A percentile compares a stretch with the other conserved stretches of the same genome.
These are phyloP conservation scores for Ajuga chamaepitys DNA, from an alignment of 257 asterid genomes.

Conservation along the genomic window DNA sequence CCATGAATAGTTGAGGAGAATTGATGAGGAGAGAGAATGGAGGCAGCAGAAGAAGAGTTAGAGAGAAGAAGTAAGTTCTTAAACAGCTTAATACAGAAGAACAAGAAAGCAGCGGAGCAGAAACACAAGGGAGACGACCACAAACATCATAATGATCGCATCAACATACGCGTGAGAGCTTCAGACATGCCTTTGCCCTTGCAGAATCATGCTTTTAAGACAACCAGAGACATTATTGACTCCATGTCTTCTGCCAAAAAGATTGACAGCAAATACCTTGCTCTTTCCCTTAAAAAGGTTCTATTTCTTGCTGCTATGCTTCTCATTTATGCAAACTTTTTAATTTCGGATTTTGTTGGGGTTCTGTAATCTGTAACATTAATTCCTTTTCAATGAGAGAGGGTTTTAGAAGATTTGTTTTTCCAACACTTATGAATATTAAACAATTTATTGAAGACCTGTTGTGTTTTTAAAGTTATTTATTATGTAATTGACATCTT, in stretches of 20 bases:
- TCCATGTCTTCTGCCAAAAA: slow-evolving; percentile 55
- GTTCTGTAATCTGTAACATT: neutral
- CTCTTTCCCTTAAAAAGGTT: slow-evolving; percentile 82
- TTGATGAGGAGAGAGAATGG: slow-evolving; percentile 32
- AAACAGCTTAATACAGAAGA: slow-evolving; percentile 62
- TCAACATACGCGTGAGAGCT: slow-evolving; percentile 63
- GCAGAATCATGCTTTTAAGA: slow-evolving; percentile 66
- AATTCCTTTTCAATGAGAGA: too few relatives aligned
- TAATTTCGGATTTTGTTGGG: neutral
- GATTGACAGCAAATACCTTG: slow-evolving; percentile 72
- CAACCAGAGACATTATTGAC: slow-evolving; percentile 40
- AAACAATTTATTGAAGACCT: too few relatives aligned
- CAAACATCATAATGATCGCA: slow-evolving; percentile 21
- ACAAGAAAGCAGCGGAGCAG: slow-evolving; percentile 35
- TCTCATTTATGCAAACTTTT: too few relatives aligned
- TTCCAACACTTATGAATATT: too few relatives aligned
- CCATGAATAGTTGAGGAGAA: slow-evolving; percentile 6
- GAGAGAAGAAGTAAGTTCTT: slow-evolving; percentile 89
- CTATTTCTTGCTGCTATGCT: neutral
- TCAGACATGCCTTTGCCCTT: slow-evolving; percentile 64
- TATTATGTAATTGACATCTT: too few relatives aligned
- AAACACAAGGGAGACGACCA: slow-evolving; percentile 12
- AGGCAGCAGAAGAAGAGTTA: slow-evolving; percentile 75
- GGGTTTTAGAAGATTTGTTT: too few relatives aligned
- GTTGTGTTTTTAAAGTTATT: too few relatives aligned